These are phyloP conservation scores for Phoma herbarum DNA, from an alignment of 2,329 filamentous ascomycete genomes.

Conservation along the genomic window DNA sequence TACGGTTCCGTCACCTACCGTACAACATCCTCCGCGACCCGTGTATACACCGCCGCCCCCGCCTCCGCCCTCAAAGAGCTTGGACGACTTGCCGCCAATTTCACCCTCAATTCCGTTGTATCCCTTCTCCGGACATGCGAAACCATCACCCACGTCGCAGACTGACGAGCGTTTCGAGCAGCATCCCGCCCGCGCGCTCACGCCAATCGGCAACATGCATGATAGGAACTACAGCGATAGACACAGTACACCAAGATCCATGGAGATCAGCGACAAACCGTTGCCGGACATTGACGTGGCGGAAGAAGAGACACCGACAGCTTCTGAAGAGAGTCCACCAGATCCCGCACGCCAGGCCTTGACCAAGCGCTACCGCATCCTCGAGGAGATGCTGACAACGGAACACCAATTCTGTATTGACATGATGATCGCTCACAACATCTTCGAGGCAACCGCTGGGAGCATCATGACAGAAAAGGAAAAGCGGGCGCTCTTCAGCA, in stretches of 20 bases:
- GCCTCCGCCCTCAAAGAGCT: constrained; percentile 28
- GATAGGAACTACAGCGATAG: constrained; percentile 31
- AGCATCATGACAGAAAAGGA: constrained; percentile 83
- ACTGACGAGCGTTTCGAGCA: constrained; percentile 32
- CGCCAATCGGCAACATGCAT: constrained; percentile 31
- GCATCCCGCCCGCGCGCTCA: constrained; percentile 35
- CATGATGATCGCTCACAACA: constrained; percentile 97
- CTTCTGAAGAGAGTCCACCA: constrained; percentile 26
- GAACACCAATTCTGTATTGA: constrained; percentile 91
- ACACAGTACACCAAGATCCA: constrained; percentile 30
- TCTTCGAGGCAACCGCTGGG: constrained; percentile 92
- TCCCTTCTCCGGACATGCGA: constrained; percentile 11
- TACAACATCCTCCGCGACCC: constrained; percentile 53
- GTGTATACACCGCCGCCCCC: constrained; percentile 60
- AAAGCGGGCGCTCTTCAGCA: constrained; percentile 89
- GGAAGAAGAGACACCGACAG: constrained; percentile 14
- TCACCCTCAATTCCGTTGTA: constrained; percentile 16
- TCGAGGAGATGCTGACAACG: constrained; percentile 92
- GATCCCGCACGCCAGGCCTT: constrained; percentile 56
- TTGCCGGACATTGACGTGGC: constrained; percentile 9
- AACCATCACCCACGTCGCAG: constrained; percentile 17
- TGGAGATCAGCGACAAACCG: constrained; percentile 23
- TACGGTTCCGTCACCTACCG: constrained; percentile 35
- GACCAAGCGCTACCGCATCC: constrained; percentile 80
- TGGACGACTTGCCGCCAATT: constrained; percentile 23